Evolutionary conservation across 2,329 filamentous ascomycete genomes (phyloP), one percentile per base, ranked within the genome.

Genomic region (Epichloe gansuensis): DNA sequence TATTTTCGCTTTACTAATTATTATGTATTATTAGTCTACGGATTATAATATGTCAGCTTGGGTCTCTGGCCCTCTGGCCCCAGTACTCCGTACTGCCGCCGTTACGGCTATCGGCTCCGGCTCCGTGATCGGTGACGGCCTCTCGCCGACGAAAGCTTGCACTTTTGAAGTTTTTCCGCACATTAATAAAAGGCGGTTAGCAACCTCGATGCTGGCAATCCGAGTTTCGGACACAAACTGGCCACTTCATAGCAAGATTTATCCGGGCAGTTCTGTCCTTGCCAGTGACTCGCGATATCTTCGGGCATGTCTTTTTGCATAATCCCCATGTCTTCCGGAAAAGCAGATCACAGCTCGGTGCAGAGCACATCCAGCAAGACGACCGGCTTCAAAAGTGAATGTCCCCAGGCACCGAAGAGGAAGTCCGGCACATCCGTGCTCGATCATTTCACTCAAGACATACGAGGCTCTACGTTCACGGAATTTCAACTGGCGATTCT

Each of bases 401-500:
- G 28, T 15, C 9, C 25, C 34, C 39, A 25, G 41, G 12, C 17
- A 31, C 17, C 23, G 17, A 47, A 41, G 31, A 47, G 34, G 31
- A 21, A 31, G 11, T 34, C 28, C 12, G 34, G 31, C 4, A 39
- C 31, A 31, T 45, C 42, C 37, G 15, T 58, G 12, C 28, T 52
- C 39, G n/a, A 44, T 2, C 57, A 64, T 43, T 54, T 66, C 13
- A 55, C 53, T 3, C 48, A 64, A 50, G 56, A 66, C 21, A 62
- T 78, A 42, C 63, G 67, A 39, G 63, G 69, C 11, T 71, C 70
- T 0, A 45, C 59, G 3, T 69, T 75, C 56, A 69, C 68, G 31
- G 75, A 78, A 56, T 44, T 72, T 15, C 70, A 77, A 56, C 65
- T 77, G 25, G 51, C 75, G 2, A 55, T 76, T 42, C 60, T 77